phyloP scores from a whole-genome alignment of 805 yeast species.

The Myxozyma kluyveri region DNA sequence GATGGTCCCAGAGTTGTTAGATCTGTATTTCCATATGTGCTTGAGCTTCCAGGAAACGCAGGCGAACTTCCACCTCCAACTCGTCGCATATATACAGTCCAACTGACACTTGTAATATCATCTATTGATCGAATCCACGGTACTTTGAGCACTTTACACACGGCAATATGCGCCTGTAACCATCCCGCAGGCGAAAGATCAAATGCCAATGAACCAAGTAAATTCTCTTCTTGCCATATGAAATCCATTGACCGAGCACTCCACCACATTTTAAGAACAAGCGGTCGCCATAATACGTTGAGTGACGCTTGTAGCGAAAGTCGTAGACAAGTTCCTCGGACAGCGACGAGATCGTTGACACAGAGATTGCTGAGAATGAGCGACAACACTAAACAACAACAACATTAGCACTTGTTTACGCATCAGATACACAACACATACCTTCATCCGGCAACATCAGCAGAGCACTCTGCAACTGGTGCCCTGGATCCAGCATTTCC shows the following conservation, averaged over 20 bases:
- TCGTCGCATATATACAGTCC: background rate
- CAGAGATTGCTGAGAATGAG: background rate
- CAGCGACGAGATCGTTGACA: background rate
- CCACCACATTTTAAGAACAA: background rate
- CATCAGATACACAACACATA: too few relatives aligned
- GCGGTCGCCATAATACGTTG: conserved; percentile 1
- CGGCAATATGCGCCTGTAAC: conserved; percentile 9
- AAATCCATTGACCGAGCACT: background rate
- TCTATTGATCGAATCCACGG: conserved; percentile 5
- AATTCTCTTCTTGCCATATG: background rate
- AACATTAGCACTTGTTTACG: too few relatives aligned
- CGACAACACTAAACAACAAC: too few relatives aligned
- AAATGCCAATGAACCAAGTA: background rate
- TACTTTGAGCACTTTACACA: conserved; percentile 5
- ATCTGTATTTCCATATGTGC: too few relatives aligned
- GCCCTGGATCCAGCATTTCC: too few relatives aligned
- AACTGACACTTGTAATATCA: background rate
- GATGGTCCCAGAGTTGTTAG: too few relatives aligned
- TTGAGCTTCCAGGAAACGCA: background rate
- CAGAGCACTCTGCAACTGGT: too few relatives aligned
- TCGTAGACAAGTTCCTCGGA: background rate
- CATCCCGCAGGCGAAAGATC: conserved; percentile 5
- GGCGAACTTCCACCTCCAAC: background rate
- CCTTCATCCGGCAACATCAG: too few relatives aligned
- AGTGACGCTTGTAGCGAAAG: background rate